Conservation (phyloP, 306 rosid species). For the Prosopis cineraria region DNA sequence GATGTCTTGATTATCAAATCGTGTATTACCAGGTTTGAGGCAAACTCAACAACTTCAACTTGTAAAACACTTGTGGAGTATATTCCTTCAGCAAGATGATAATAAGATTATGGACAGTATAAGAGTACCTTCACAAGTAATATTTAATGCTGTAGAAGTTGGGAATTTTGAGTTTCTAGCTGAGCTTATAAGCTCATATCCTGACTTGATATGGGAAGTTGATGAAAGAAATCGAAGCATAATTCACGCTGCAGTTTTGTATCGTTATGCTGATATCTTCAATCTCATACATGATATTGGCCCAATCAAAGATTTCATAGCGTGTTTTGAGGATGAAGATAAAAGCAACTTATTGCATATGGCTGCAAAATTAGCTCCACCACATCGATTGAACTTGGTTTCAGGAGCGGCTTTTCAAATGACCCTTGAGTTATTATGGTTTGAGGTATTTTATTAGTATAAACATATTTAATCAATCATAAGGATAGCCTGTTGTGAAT, state of each 20-base stretch:
- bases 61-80: conserved; percentile 5
- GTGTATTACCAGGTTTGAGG: conserved; percentile 15
- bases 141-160: conserved; percentile 37
- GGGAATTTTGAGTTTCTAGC: conserved; percentile 53
- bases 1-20: background rate
- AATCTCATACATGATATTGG: conserved; percentile 45
- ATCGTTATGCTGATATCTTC: conserved; percentile 49
- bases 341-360: conserved; percentile 33
- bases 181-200: conserved; percentile 38
- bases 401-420: conserved; percentile 54
- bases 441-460: conserved; percentile 41
- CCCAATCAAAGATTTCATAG: conserved; percentile 34
- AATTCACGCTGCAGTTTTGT: conserved; percentile 43
- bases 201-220: conserved; percentile 47
- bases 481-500: background rate
- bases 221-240: conserved; percentile 24
- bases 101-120: background rate
- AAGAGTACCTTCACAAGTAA: conserved; percentile 32
- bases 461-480: background rate
- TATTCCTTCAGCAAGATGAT: conserved; percentile 21
- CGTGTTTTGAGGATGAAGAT: background rate
- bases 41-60: conserved; percentile 29
- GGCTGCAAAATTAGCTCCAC: conserved; percentile 43
- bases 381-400: conserved; percentile 34
- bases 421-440: conserved; percentile 49